Percentiles rank a stretch among this genome's conserved stretches.
phyloP scores from a whole-genome alignment of 2,329 filamentous ascomycete species.

The Fusarium sp. region DNA sequence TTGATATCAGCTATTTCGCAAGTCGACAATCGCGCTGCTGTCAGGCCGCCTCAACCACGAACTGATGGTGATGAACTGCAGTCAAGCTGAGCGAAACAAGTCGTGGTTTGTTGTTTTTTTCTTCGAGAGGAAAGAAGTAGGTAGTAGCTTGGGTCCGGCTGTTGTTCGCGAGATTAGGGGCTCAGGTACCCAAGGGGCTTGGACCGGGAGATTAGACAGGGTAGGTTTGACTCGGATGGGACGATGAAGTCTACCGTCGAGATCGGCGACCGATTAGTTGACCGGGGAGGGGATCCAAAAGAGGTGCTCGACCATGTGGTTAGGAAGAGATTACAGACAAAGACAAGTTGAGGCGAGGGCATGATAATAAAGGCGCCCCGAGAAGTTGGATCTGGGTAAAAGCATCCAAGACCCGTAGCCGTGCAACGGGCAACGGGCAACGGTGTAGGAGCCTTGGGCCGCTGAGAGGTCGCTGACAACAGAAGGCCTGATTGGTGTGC shows the following conservation, averaged over 20 bases:
- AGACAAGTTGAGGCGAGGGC: conserved; percentile 23
- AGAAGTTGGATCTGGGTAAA: conserved; percentile 27
- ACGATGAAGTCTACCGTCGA: conserved; percentile 19
- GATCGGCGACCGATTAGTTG: conserved; percentile 12
- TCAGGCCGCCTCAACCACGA: not conserved
- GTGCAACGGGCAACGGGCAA: conserved; percentile 46
- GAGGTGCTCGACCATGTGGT: not conserved
- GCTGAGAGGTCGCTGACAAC: conserved; percentile 16
- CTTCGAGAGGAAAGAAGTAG: conserved; percentile 21
- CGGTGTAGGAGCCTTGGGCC: conserved; percentile 24
- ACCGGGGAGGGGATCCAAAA: conserved; percentile 8
- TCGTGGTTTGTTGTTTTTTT: conserved; percentile 32
- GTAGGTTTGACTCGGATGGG: conserved; percentile 31
- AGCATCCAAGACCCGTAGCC: conserved; percentile 32
- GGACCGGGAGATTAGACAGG: conserved; percentile 40
- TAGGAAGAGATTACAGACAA: conserved; percentile 11
- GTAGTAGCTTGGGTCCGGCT: conserved; percentile 25
- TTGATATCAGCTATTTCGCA: conserved; percentile 19
- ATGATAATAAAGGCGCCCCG: conserved; percentile 37
- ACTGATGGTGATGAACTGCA: not conserved
- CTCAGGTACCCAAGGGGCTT: conserved; percentile 38
- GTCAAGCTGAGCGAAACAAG: conserved; percentile 11
- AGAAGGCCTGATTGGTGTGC: conserved; percentile 34
- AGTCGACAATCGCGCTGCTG: conserved; percentile 4
- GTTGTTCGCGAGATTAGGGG: conserved; percentile 42